These are phyloP conservation scores for Bremia lactucae DNA, from an alignment of 352 stramenopile genomes.

Conservation along the genomic window DNA sequence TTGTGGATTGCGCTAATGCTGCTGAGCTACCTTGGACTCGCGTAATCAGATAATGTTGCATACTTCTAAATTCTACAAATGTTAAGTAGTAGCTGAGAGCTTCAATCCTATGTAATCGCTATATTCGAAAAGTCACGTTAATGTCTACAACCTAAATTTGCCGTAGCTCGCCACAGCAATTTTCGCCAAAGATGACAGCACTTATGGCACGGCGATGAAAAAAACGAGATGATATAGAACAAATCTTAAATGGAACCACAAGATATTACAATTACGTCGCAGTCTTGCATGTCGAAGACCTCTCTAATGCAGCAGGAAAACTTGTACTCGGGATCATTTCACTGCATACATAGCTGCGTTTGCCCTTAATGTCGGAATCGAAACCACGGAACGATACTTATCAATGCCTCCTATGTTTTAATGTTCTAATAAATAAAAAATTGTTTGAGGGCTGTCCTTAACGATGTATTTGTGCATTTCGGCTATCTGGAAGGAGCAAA, in stretches of 20 bases:
- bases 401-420: no score
- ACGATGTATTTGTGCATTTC: constrained; percentile 22
- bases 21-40: constrained; percentile 59
- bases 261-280: constrained; percentile 40
- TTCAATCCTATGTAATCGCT: no score
- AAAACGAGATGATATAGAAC: constrained; percentile 25
- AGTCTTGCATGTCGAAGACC: constrained; percentile 76
- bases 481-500: constrained; percentile 30
- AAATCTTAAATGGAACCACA: constrained; percentile 12
- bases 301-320: constrained; percentile 60
- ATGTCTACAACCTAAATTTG: constrained; percentile 55
- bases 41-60: constrained; percentile 17
- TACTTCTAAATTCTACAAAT: no score
- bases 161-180: constrained; percentile 12
- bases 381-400: constrained; percentile 27
- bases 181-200: constrained; percentile 23
- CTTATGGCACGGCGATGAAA: constrained; percentile 30
- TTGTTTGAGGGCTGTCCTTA: no score
- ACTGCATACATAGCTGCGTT: constrained; percentile 64
- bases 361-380: constrained; percentile 65
- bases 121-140: not conserved
- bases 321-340: constrained; percentile 83
- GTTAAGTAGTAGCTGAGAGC: no score
- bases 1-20: constrained; percentile 75
- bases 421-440: no score